Base-by-base conservation (phyloP, 495 filamentous ascomycete genomes). In the Podospora pseudoanserina region DNA sequence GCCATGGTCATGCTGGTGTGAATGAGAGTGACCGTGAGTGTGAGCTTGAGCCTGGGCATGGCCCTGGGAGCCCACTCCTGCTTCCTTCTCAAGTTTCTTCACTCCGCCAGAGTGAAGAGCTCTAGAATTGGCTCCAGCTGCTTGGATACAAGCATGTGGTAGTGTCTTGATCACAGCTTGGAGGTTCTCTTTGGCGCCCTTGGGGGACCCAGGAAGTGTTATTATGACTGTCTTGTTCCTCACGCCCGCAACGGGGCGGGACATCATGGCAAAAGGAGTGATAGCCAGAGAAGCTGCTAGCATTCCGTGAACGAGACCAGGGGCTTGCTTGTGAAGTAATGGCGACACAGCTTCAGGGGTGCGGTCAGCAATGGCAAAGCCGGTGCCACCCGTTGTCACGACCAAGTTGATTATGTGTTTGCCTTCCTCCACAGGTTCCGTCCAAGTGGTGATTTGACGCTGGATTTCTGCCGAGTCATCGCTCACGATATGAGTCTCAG, bases 231-330 rank as follows among this genome's bases (percentile, higher is more conserved):
- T 89, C 69, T 88, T 89, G 69, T 93, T 88, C 34, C 95, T 85
- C 13, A 96, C 89, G 11, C 95, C 95, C 61, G 96, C 96, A 63
- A 97, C 91, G 16, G 95, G 94, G 65, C 95, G 87, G 65, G 95
- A 90, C 95, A 98, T 98, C 81, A 97, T 88, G n/a, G 94, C 96
- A 80, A 98, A 99, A 60, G 93, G 93, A 5, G 95, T 99, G 67
- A 97, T 87, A 44, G 86, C 81, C 34, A 96, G 77, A 4, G 96
- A 97, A 55, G 92, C 84, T 27, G 92, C 82, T 62, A 99, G 83
- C 96, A 99, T 99, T 74, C 87, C 93, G 83, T 99, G 94, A 27
- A 97, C 89, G 64, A 99, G 80, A 15, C 95, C 95, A 15, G 93
- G 87, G 3, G 95, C 95, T 79, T 94, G 87, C 77, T 90, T 94